A percentile compares a stretch with the other conserved stretches of the same genome.
Conservation (phyloP, 2,329 filamentous ascomycete species). For the Arthrobotrys entomopaga region DNA sequence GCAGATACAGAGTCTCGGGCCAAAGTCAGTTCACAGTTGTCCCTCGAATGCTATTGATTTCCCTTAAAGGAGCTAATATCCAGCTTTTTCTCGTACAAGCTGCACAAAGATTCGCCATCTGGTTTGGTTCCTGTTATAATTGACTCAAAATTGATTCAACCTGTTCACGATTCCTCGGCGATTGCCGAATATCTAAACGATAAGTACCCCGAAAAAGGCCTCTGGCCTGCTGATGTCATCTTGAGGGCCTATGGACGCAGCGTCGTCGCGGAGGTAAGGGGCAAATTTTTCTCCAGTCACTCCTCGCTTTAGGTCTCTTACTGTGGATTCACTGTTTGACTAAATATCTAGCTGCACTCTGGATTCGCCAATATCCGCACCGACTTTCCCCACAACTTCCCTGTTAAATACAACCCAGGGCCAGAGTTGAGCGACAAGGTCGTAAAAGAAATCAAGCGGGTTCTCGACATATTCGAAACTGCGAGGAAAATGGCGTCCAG, state of each 20-base stretch:
- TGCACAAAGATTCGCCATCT: constrained; percentile 37
- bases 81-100: constrained; percentile 1
- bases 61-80: background rate
- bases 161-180: constrained; percentile 44
- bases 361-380: constrained; percentile 43
- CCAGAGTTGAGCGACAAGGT: constrained; percentile 26
- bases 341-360: constrained; percentile 30
- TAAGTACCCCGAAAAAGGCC: constrained; percentile 30
- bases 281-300: background rate
- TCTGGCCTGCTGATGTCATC: constrained; percentile 28
- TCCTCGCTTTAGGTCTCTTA: too few species aligned
- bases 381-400: constrained; percentile 44
- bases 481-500: constrained; percentile 32
- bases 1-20: constrained; percentile 38
- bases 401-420: constrained; percentile 38
- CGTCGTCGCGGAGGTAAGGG: constrained; percentile 46
- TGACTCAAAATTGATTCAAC: constrained; percentile 20
- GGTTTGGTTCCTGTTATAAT: constrained; percentile 44
- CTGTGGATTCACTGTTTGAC: too few species aligned
- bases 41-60: background rate
- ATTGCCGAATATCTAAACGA: constrained; percentile 45
- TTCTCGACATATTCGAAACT: constrained; percentile 33
- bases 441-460: constrained; percentile 24
- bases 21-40: constrained; percentile 1
- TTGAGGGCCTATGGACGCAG: constrained; percentile 42